Percentiles rank a stretch among this genome's conserved stretches.
Evolutionary conservation across 192 early-diverging fungal genomes (phyloP).

Genomic region (Entomortierella chlamydospora): DNA sequence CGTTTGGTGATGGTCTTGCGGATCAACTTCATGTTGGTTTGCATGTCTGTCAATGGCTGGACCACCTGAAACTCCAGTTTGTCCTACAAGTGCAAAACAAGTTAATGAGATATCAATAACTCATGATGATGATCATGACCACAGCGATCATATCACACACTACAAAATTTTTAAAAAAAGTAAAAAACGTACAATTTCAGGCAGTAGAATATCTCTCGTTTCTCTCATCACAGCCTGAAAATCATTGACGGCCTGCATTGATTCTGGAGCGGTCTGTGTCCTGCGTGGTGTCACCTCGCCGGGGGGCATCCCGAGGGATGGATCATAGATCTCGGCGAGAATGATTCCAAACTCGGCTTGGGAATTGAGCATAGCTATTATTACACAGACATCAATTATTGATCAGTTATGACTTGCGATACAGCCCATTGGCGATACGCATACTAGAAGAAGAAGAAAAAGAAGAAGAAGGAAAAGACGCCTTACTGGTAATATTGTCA

Average conservation of each 20-base stretch:
- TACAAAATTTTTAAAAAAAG: not conserved
- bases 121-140: not conserved
- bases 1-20: conserved; percentile 89
- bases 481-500: conserved; percentile 32
- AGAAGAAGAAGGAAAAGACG: not conserved
- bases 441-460: not conserved
- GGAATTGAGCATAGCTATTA: conserved; percentile 49
- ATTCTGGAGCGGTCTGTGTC: conserved; percentile 41
- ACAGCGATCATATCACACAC: not conserved
- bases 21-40: conserved; percentile 80
- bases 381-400: too few species aligned
- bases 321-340: conserved; percentile 52
- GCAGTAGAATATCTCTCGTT: conserved; percentile 48
- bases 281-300: conserved; percentile 46
- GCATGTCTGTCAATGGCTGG: conserved; percentile 80
- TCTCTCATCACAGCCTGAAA: conserved; percentile 49
- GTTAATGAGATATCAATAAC: too few species aligned
- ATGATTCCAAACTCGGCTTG: conserved; percentile 56
- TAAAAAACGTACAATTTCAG: conserved; percentile 43
- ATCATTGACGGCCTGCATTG: conserved; percentile 44
- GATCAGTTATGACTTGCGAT: too few species aligned
- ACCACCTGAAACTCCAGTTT: conserved; percentile 83
- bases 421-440: too few species aligned
- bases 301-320: conserved; percentile 17
- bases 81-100: conserved; percentile 52